Base-by-base conservation (phyloP, 2,329 filamentous ascomycete species). In the Nothophoma quercina region DNA sequence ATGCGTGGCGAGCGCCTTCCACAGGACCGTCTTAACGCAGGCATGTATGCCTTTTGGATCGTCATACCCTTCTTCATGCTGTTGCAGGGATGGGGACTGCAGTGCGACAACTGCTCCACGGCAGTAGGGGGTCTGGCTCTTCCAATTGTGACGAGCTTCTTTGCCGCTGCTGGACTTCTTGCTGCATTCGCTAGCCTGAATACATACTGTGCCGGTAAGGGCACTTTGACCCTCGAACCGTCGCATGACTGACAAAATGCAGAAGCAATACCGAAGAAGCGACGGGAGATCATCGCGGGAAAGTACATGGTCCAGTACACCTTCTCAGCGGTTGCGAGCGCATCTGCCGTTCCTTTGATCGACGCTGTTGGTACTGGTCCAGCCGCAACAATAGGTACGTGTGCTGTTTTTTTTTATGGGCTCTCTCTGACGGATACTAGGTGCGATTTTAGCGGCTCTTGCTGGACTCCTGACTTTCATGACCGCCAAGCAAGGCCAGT, bases 181-280 rank as follows among this genome's bases (percentile, higher is more conserved):
- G 66, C 64, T 6, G 71, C 74, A 0, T 77, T 77, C 22, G 75
- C 69, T 16, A 71, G 71, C 2, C 41, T 77, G 15, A 77, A 77
- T 46, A 77, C 75, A 0, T 77, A 76, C 44, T 69, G 72, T 28
- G 74, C 74, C 12, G 75, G 73, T 75, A 57, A 40, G 65, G 39
- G 3, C n/a, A n/a, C n/a, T n/a, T 30, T n/a, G 8, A 16, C 7
- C 10, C n/a, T 26, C n/a, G n/a, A n/a, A n/a, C n/a, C n/a, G n/a
- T n/a, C n/a, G 19, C 13, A 13, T n/a, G 13, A 16, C 36, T 55
- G 18, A 42, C 18, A 38, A 10, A 2, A 3, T 25, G 10, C 44
- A 65, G 67, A 70, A 44, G 67, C 61, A 13, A 47, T 67, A 32
- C 67, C 67, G 13, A 36, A 56, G 6, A 53, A 57, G 13, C 51